Base-by-base conservation (phyloP, 1,139 yeast genomes). In the Suhomyces coccinellae region DNA sequence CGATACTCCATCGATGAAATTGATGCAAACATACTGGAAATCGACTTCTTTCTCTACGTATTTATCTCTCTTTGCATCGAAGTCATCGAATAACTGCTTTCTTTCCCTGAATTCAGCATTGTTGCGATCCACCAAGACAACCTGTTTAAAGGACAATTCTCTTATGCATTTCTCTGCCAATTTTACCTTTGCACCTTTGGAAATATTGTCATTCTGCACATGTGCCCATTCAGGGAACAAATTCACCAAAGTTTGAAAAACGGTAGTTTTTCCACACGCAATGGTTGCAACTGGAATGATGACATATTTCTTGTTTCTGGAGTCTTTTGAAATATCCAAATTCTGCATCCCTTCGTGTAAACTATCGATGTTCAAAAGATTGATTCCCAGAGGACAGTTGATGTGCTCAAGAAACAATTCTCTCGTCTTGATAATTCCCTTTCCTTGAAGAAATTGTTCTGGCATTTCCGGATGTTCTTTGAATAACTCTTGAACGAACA, bases 251-350 rank as follows among this genome's bases (percentile, higher is more conserved):
- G 93, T 83, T 38, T 78, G 63, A 4, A 89, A 80, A 0, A 88
- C 79, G 0, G 97, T 89, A 0, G 98, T 90, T 61, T 95, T 95
- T 8, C 99, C 99, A 62, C 97, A 89, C 0, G 98, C 99, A 41
- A 93, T 79, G 0, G 97, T 89, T 0, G 98, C 90, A 12, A 91
- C 81, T 0, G 98, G 95, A 1, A 90, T 77, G 1, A 95, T 57
- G 0, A 87, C 76, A 57, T 80, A 88, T 56, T 82, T 82, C 2
- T 22, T 40, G 13, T 24, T 15, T 22, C 39, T 32, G 6, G 13
- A 10, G 15, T 29, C 24, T 6, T 33, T 36, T 5, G 27, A 11
- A n/a, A 50, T 28, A 15, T 28, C 36, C 30, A 47, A 38, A 2
- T 28, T 38, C n/a, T 37, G 39, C 35, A 48, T 37, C n/a, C 46